Percentiles rank a stretch among this genome's conserved stretches.
Conservation (phyloP, 2,329 filamentous ascomycete genomes). For the Colletotrichum sp. region DNA sequence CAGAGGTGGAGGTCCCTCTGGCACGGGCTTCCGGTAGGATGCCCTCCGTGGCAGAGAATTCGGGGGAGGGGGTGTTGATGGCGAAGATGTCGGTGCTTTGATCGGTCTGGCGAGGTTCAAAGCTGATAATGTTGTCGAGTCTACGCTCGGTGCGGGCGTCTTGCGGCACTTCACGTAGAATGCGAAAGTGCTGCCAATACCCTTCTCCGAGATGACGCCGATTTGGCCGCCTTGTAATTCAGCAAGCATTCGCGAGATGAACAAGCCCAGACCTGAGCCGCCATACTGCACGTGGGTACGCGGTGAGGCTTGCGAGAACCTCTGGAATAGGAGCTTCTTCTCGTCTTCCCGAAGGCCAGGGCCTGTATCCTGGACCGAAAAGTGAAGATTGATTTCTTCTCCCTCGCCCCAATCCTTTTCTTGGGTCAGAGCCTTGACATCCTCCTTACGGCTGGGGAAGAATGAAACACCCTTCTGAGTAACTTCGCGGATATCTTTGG, state of each 20-base stretch:
- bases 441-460: slow-evolving; percentile 49
- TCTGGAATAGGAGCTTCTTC: slow-evolving; percentile 69
- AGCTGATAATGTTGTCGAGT: slow-evolving; percentile 40
- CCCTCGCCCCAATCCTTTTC: slow-evolving; percentile 73
- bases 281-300: slow-evolving; percentile 76
- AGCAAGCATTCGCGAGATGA: slow-evolving; percentile 77
- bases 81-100: slow-evolving; percentile 21
- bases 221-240: slow-evolving; percentile 82
- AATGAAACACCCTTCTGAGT: slow-evolving; percentile 47
- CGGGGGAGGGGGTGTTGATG: slow-evolving; percentile 5
- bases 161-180: slow-evolving; percentile 77
- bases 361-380: slow-evolving; percentile 75
- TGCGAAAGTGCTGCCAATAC: slow-evolving; percentile 75
- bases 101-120: slow-evolving; percentile 35
- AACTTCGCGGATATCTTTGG: slow-evolving; percentile 51
- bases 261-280: slow-evolving; percentile 73
- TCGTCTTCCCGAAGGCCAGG: slow-evolving; percentile 69
- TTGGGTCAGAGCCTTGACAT: slow-evolving; percentile 51
- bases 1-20: background rate
- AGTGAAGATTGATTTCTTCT: slow-evolving; percentile 73
- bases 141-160: slow-evolving; percentile 44
- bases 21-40: background rate
- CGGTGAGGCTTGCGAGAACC: slow-evolving; percentile 72
- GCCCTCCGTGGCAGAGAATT: background rate
- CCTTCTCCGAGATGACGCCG: slow-evolving; percentile 70